A percentile compares a stretch with the other conserved stretches of the same genome.
These are phyloP conservation scores for Neonectria faginata DNA, from an alignment of 2,329 filamentous ascomycete genomes.

Conservation along the genomic window DNA sequence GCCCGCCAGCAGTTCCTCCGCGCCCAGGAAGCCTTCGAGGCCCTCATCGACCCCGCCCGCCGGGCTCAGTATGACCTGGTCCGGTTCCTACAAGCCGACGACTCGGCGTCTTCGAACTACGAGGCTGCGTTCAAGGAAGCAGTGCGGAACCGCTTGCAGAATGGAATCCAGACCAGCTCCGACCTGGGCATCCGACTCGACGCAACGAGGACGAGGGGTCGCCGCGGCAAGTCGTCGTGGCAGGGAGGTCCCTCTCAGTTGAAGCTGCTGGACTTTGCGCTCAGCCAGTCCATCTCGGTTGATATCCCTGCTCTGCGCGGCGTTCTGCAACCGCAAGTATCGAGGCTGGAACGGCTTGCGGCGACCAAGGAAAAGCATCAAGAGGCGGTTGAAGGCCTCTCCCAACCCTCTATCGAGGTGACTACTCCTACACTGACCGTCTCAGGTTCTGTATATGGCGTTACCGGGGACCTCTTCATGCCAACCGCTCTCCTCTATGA, in stretches of 20 bases:
- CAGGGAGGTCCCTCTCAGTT: conserved; percentile 29
- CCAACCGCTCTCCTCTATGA: conserved; percentile 50
- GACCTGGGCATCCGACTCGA: conserved; percentile 55
- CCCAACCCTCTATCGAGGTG: conserved; percentile 36
- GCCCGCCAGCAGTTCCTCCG: conserved; percentile 56
- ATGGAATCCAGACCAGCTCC: conserved; percentile 47
- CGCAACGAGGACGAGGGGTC: conserved; percentile 37
- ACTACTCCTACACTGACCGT: conserved; percentile 53
- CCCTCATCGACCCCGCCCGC: conserved; percentile 57
- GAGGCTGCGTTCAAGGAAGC: conserved; percentile 38
- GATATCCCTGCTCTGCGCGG: conserved; percentile 49
- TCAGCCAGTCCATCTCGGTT: conserved; percentile 54
- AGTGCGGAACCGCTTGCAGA: conserved; percentile 36
- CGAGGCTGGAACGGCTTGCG: conserved; percentile 40
- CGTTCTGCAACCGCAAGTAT: conserved; percentile 43
- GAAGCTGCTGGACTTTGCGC: conserved; percentile 53
- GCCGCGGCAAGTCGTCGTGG: conserved; percentile 9
- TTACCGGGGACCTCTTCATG: conserved; percentile 46
- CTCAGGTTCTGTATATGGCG: conserved; percentile 55
- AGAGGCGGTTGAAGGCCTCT: conserved; percentile 18
- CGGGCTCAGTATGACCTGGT: conserved; percentile 57
- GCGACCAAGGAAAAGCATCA: conserved; percentile 26
- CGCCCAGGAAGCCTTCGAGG: conserved; percentile 60
- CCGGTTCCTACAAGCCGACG: conserved; percentile 38
- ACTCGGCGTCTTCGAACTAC: conserved; percentile 37